Evolutionary conservation across 2,329 filamentous ascomycete species (phyloP).

Genomic region (Ceratocystis huliohia): DNA sequence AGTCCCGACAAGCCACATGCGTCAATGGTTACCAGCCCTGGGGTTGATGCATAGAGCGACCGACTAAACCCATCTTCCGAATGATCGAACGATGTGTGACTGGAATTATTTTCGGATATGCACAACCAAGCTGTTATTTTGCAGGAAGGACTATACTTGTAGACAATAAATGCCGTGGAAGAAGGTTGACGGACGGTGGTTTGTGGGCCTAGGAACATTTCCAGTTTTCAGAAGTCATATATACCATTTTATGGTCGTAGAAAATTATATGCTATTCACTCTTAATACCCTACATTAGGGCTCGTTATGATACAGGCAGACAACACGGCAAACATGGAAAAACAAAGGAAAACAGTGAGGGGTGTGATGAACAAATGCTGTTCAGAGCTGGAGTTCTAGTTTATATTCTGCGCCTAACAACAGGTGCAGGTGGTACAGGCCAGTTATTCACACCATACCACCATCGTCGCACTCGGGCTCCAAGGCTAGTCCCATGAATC

Average conservation of each 20-base stretch:
- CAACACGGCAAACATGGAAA: not conserved
- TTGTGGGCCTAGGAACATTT: not conserved
- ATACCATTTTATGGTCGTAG: not conserved
- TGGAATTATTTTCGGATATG: not conserved
- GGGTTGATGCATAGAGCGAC: slow-evolving; percentile 23
- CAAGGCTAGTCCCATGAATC: slow-evolving; percentile 62
- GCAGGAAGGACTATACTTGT: not conserved
- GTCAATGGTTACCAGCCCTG: slow-evolving; percentile 26
- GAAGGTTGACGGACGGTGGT: not conserved
- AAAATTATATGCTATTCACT: slow-evolving; percentile 1
- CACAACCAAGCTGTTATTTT: not conserved
- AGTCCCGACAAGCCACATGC: slow-evolving; percentile 45
- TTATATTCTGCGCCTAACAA: slow-evolving; percentile 19
- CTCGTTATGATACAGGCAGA: slow-evolving; percentile 6
- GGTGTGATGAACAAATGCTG: not conserved
- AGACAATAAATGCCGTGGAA: not conserved
- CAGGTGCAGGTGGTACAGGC: slow-evolving; percentile 43
- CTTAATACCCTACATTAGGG: not conserved
- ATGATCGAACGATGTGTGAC: not conserved
- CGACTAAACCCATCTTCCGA: not conserved
- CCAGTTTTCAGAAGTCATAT: not conserved
- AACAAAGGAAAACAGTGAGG: not conserved
- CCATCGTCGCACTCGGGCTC: slow-evolving; percentile 71
- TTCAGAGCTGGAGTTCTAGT: too few relatives aligned
- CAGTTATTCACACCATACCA: slow-evolving; percentile 95